Base-by-base conservation (phyloP, 441 rosid species). In the Syzygium malaccense region DNA sequence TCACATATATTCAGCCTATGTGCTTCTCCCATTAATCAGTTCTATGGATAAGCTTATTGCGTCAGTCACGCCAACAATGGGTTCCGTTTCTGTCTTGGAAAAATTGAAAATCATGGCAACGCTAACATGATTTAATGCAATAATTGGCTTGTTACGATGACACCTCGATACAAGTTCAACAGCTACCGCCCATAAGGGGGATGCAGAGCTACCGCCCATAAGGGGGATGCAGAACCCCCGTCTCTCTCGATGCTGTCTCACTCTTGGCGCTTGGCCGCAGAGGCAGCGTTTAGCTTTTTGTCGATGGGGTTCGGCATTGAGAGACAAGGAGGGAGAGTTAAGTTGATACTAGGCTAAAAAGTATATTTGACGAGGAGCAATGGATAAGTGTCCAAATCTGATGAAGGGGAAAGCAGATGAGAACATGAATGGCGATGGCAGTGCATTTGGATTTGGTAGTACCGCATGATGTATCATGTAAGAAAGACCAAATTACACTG, bases 211-310 rank as follows among this genome's bases (percentile, higher is more conserved):
- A 3, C 51, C 10, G n/a, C 45, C 28, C 17, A 1, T 9, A 51
- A 71, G 80, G 49, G 80, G 4, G 49, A 20, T 37, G 15, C 8
- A 5, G 45, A 0, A 0, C 4, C 7, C 15, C 4, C 28, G 4
- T 71, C 80, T 37, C 15, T 33, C 49, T 18, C 8, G 4, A 33
- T 71, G 80, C 80, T 71, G 26, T 19, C 14, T 71, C 9, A 3
- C 49, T 71, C 6, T 71, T 11, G 80, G 80, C 15, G 49, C 49
- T 20, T 20, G 49, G 15, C 26, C 4, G 2, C 8, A 0, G 4
- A 19, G 80, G 48, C 15, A 6, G 1, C 3, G 26, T 26, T 33
- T 14, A 71, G 15, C 26, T 71, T 71, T 8, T 14, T 20, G 28
- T 37, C 4, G 0, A 71, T 71, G 80, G 28, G n/a, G 49, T 1